Evolutionary conservation across 163 green algal genomes (phyloP).

Genomic region (Chloromonas sp.): DNA sequence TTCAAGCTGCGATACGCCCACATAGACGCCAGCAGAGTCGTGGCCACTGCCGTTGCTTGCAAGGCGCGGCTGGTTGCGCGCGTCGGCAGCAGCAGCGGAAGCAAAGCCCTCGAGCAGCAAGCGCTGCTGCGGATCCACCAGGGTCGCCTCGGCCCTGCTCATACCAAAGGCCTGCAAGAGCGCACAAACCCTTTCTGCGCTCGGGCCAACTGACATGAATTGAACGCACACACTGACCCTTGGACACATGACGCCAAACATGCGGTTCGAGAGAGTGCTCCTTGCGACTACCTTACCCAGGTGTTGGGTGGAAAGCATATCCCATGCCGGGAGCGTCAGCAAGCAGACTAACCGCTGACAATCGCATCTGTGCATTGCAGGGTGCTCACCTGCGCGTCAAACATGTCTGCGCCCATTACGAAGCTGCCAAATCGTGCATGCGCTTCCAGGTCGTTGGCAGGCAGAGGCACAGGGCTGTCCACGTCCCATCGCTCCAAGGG

Average conservation of each 20-base stretch:
- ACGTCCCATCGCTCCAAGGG: conserved; percentile 27
- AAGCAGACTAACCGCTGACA: too few relatives aligned
- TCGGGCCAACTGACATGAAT: too few relatives aligned
- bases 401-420: conserved; percentile 45
- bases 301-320: too few relatives aligned
- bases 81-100: not conserved
- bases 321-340: too few relatives aligned
- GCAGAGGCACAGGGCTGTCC: not conserved
- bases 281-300: too few relatives aligned
- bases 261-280: too few relatives aligned
- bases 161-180: conserved; percentile 20
- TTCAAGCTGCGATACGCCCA: conserved; percentile 59
- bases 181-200: too few relatives aligned
- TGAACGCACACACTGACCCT: too few relatives aligned
- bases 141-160: conserved; percentile 27
- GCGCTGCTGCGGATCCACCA: conserved; percentile 81
- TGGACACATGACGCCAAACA: too few relatives aligned
- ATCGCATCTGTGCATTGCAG: too few relatives aligned
- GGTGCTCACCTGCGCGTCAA: conserved; percentile 49
- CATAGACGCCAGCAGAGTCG: conserved; percentile 35
- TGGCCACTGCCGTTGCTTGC: not conserved
- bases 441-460: not conserved
- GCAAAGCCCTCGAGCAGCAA: conserved; percentile 61
- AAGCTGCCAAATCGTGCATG: conserved; percentile 53
- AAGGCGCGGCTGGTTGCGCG: conserved; percentile 11